A percentile compares a stretch with the other conserved stretches of the same genome.
Evolutionary conservation across 2,329 filamentous ascomycete species (phyloP).

Genomic region (Corinectria fuckeliana): DNA sequence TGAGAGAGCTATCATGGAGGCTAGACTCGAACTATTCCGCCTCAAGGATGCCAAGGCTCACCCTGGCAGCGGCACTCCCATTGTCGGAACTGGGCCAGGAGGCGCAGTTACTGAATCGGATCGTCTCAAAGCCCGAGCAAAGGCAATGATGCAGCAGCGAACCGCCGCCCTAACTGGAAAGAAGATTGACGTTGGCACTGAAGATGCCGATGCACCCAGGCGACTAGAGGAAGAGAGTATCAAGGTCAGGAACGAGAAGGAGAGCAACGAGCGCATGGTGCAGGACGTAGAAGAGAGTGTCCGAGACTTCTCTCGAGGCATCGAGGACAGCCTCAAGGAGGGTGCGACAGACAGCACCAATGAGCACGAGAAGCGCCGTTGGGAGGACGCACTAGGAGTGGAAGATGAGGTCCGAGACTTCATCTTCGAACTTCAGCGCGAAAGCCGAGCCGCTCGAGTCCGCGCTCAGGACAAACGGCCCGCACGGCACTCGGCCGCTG

Average conservation of each 20-base stretch:
- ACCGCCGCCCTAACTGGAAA: slow-evolving; percentile 90
- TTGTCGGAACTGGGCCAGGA: slow-evolving; percentile 92
- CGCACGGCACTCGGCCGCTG: slow-evolving; percentile 48
- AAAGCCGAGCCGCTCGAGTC: slow-evolving; percentile 77
- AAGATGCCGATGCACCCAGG: slow-evolving; percentile 80
- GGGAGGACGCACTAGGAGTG: slow-evolving; percentile 95
- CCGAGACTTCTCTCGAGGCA: slow-evolving; percentile 80
- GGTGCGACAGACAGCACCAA: slow-evolving; percentile 75
- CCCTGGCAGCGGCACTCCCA: slow-evolving; percentile 77
- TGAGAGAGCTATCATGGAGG: slow-evolving; percentile 91
- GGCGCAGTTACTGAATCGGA: slow-evolving; percentile 92
- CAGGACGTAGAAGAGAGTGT: slow-evolving; percentile 96
- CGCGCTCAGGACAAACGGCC: slow-evolving; percentile 63
- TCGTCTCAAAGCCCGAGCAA: slow-evolving; percentile 90
- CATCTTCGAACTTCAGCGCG: slow-evolving; percentile 93
- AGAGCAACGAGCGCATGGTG: slow-evolving; percentile 96
- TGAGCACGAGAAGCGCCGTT: slow-evolving; percentile 90
- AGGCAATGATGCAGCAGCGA: slow-evolving; percentile 98
- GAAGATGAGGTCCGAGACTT: slow-evolving; percentile 98
- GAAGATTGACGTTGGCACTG: slow-evolving; percentile 71
- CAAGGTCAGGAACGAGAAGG: slow-evolving; percentile 81
- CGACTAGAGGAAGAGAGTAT: slow-evolving; percentile 88
- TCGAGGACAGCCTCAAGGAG: slow-evolving; percentile 89
- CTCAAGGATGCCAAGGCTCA: slow-evolving; percentile 92
- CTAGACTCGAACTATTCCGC: slow-evolving; percentile 89